Evolutionary conservation across 2,329 filamentous ascomycete genomes (phyloP), one percentile per base, ranked within the genome.

Genomic region (Botrytis medusae): DNA sequence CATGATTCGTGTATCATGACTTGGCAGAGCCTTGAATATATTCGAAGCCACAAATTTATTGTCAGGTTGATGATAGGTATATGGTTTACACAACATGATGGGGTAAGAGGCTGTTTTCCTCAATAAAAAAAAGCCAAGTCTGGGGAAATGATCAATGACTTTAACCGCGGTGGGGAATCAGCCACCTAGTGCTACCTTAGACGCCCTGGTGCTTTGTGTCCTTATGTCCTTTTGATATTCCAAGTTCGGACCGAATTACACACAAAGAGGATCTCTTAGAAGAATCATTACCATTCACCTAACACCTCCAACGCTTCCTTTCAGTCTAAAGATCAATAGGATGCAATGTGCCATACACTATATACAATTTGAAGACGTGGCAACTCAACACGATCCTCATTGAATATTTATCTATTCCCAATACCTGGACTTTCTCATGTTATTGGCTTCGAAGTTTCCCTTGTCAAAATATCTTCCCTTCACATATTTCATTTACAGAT

Each of bases 121-220:
- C n/a, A 18, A 29, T 18, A 18, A 48, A 48, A 46, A 46, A 46
- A 37, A 37, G 48, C 64, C 64, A 68, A 68, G 48, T 68, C 65
- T 57, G 65, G 48, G 65, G 65, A 68, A 68, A 68, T 68, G 65
- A 68, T 29, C 65, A 57, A 51, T 14, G 34, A 42, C 20, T 57
- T 57, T 68, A 68, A 57, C 64, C 64, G 34, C 34, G 1, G 22
- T 51, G 46, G 64, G 46, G 46, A 54, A 16, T 65, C 42, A 65
- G 20, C 40, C 63, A 51, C 20, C 14, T 29, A 51, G 34, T 67
- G 22, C 64, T 40, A 54, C 46, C n/a, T n/a, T 29, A 40, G n/a
- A 25, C 9, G 3, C 10, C 29, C 34, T 68, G 29, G 16, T 57
- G 34, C 37, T 25, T 12, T 10, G 51, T 32, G 4, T 40, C 14